Evolutionary conservation across 495 filamentous ascomycete species (phyloP), one percentile per base, ranked within the genome.

Genomic region (Neurospora intermedia): DNA sequence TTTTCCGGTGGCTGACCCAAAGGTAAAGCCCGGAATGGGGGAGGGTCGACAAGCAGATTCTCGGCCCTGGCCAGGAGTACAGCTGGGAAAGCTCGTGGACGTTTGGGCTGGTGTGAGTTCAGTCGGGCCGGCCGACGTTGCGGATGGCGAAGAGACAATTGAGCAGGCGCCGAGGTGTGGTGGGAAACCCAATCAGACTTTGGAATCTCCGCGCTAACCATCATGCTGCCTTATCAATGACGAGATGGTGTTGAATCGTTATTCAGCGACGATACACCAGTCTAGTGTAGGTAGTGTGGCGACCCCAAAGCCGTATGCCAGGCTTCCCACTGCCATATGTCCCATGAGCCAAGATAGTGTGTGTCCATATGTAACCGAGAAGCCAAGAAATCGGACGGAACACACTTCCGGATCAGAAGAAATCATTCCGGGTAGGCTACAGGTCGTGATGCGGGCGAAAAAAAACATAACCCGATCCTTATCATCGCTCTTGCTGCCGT

Each of bases 1-100:
- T 0, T 3, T 42, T 69, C 31, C 35, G 18, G n/a, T 16, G 9
- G 41, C 15, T 43, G 72, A 74, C 27, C 59, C 46, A 38, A n/a
- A 45, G 54, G 10, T 15, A 71, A 71, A 86, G 83, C 43, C 92
- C 91, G 13, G 84, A 92, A 80, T 94, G 92, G 92, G 88, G 88
- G 15, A 89, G 90, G 54, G 73, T 82, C 48, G 81, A 81, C 18
- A 81, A 85, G 73, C 87, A 91, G 81, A 86, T 92, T 72, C 88
- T 82, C 71, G 85, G 87, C 3, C 89, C 90, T 9, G 85, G 85
- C 6, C 71, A 83, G 77, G 78, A 48, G 42, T 85, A 85, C 75
- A 79, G 75, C n/a, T 84, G 82, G 84, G 80, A 83, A 74, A 85
- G 83, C 73, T 85, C 84, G 69, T 86, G 83, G 84, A 84, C 82